Conservation (phyloP, 352 stramenopile species). For the Pythium pyrilobum region DNA sequence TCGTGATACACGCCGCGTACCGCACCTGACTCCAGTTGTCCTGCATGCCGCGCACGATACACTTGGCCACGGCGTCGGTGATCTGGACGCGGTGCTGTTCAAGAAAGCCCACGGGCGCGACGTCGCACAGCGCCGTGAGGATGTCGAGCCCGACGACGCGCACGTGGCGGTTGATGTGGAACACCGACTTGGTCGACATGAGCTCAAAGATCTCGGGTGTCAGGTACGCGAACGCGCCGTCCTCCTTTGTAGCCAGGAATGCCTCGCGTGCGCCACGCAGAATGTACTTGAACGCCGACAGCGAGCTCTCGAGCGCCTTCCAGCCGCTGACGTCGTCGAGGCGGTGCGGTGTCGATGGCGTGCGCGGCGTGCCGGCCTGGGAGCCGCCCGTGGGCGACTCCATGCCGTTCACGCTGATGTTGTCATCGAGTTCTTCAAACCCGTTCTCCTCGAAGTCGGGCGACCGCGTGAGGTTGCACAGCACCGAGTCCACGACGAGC, state of each 20-base stretch:
- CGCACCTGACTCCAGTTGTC: conserved; percentile 98
- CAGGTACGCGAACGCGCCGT: conserved; percentile 48
- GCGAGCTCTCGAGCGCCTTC: conserved; percentile 94
- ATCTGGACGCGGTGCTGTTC: conserved; percentile 32
- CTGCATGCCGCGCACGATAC: conserved; percentile 77
- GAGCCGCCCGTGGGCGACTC: conserved; percentile 50
- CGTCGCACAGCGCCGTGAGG: conserved; percentile 62
- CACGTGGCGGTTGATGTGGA: conserved; percentile 96
- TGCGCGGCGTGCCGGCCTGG: conserved; percentile 56
- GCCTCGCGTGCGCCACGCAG: conserved; percentile 68
- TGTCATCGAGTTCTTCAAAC: conserved; percentile 72
- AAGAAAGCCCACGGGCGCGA: conserved; percentile 39
- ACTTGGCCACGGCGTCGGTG: conserved; percentile 50
- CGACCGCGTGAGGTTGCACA: conserved; percentile 64
- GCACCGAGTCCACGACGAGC: conserved; percentile 72
- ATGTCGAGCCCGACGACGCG: conserved; percentile 83
- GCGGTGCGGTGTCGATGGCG: conserved; percentile 68
- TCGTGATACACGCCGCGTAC: conserved; percentile 92
- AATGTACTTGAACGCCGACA: conserved; percentile 83
- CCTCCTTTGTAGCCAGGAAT: conserved; percentile 42
- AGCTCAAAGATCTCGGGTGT: conserved; percentile 59
- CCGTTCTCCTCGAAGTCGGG: conserved; percentile 78
- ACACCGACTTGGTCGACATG: conserved; percentile 71
- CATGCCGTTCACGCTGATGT: conserved; percentile 79
- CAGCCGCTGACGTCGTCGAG: conserved; percentile 96